Evolutionary conservation across 352 stramenopile genomes (phyloP), one percentile per base, ranked within the genome.

Genomic region (Globisporangium camurandrum): DNA sequence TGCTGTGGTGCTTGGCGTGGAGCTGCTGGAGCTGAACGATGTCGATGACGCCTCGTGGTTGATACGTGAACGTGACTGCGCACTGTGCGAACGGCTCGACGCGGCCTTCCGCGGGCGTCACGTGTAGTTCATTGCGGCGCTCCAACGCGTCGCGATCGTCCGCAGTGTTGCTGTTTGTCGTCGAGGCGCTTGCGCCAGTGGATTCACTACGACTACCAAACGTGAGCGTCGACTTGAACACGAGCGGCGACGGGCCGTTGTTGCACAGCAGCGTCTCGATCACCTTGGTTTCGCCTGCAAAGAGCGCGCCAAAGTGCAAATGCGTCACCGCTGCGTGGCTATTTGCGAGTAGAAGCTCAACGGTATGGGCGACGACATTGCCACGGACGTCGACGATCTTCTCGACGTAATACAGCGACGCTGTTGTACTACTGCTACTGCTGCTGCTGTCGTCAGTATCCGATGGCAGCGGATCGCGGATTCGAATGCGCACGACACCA

Each of bases 321-420:
- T 46, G 66, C 5, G 62, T 61, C 4, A 91, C 67, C 2, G 64
- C 59, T 1, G 86, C 64, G 5, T 71, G 49, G 0, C 71, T 64
- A 41, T 72, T 56, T 10, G 64, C 59, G 6, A 77, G 61, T 7
- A 96, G 55, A 4, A 97, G 46, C 55, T 96, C 85, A 0, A 96
- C 69, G 7, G 63, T 91, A 53, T 96, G 90, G 45, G 93, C 75
- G 3, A 97, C 77, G 16, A 96, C 61, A 16, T 38, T 75, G 1
- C 80, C 86, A 11, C 57, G 70, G 3, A 97, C 63, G 38, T 97
- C 89, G 7, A 97, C 48, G 9, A 95, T 57, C 47, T 80, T 85
- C 46, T 91, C 73, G 6, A 58, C 54, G 8, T 59, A 45, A 27
- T 60, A 70, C 7, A 22, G 17, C 2, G 36, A 72, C 30, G 30